Evolutionary conservation across 176 grass and related monocot genomes (phyloP), one percentile per base, ranked within the genome.

Genomic region (Microstegium vimineum): DNA sequence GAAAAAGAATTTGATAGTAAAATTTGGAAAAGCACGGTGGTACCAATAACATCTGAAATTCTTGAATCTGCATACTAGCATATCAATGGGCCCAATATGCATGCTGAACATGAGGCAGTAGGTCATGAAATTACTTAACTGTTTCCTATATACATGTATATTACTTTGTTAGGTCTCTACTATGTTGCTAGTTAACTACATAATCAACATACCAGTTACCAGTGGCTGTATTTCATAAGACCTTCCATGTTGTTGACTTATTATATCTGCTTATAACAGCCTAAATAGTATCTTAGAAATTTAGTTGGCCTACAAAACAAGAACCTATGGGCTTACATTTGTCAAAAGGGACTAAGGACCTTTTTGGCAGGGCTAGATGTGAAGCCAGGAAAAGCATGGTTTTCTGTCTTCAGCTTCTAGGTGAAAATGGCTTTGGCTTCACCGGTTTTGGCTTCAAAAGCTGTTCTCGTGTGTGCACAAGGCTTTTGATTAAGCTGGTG

Each of bases 81-180:
- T 65, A 66, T 54, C 65, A 56, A 7, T 41, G 40, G n/a, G 20
- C 54, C n/a, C 14, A 41, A 41, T 70, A 41, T 20, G 28, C 31
- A 36, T 27, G 31, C 31, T 36, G 18, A 66, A 80, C 6, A 52
- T 66, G 26, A 56, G 45, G 65, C 32, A 11, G 31, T 20, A 46
- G 45, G 23, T 76, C 33, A 17, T 12, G 15, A 17, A 31, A 49
- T 11, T 77, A 52, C 45, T 62, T 71, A 3, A 30, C 18, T 30
- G 6, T 51, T 74, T 81, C 49, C 9, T 71, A 51, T 71, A 63
- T 71, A 54, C 74, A 71, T 71, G n/a, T 57, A 35, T 73, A 79
- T 33, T 16, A 14, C 15, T 66, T 34, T 33, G 26, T 13, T 84
- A 79, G n/a, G 6, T 3, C 20, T 56, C 45, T 5, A 22, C 66